These are phyloP conservation scores for Crotalaria pallida DNA, from an alignment of 306 rosid species.

Conservation along the genomic window DNA sequence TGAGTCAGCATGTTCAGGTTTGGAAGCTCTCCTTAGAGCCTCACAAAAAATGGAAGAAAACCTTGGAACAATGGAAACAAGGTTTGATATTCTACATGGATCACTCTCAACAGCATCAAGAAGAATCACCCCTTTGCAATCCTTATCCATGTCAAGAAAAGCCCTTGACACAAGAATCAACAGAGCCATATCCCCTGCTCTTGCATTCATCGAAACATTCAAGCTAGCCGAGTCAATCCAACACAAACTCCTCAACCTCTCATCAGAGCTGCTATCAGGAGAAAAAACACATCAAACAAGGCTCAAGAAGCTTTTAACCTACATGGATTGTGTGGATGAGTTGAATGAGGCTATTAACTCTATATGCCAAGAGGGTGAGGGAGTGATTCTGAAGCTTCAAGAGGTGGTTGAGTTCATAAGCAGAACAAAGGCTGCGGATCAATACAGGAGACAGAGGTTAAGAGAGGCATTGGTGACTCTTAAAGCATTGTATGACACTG, in stretches of 20 bases:
- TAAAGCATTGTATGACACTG: constrained; percentile 65
- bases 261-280: constrained; percentile 31
- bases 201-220: constrained; percentile 50
- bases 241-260: constrained; percentile 34
- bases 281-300: constrained; percentile 30
- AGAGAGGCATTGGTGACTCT: constrained; percentile 64
- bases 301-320: constrained; percentile 41
- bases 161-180: constrained; percentile 75
- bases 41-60: constrained; percentile 40
- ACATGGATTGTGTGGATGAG: constrained; percentile 53
- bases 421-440: constrained; percentile 76
- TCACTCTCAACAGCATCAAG: constrained; percentile 44
- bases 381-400: constrained; percentile 73
- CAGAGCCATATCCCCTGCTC: constrained; percentile 72
- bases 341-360: constrained; percentile 37
- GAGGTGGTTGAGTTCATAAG: constrained; percentile 92
- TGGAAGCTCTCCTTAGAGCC: constrained; percentile 41
- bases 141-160: constrained; percentile 69
- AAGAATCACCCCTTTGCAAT: constrained; percentile 60
- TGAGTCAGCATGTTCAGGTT: constrained; percentile 48
- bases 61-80: constrained; percentile 42
- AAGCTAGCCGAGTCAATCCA: constrained; percentile 55
- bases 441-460: constrained; percentile 43
- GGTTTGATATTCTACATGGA: constrained; percentile 41
- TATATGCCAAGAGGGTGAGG: constrained; percentile 58